Base-by-base conservation (phyloP, 2,329 filamentous ascomycete genomes). In the Penicillium brevicompactum region DNA sequence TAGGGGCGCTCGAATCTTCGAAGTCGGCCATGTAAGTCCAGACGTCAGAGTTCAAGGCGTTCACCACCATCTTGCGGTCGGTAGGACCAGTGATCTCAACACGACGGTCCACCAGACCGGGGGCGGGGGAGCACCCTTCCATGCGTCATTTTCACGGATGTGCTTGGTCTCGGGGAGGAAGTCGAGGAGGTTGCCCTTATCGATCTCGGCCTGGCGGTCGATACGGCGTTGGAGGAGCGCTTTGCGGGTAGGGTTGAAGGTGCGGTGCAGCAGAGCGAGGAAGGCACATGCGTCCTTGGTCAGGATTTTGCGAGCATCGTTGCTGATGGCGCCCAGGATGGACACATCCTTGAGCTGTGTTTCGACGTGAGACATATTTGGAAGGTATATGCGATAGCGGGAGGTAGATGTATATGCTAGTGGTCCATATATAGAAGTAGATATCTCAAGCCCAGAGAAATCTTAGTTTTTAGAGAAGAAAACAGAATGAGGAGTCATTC, bases 11-110 rank as follows among this genome's bases (percentile, higher is more conserved):
- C 6, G 94, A 96, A 76, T 97, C 93, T 79, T 99, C 94, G 65
- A 99, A 96, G 77, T 99, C 94, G 46, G 94, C 94, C 94, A 99
- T 99, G 71, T 97, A 99, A 53, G 93, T 97, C 89, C 90, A 97
- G 22, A 97, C 94, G 70, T 97, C 85, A 44, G 93, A 88, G 77
- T 97, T 99, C 73, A 97, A 73, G 9, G 94, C 94, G 75, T 99
- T 99, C 60, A 97, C 91, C 46, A 97, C 92, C 94, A 99, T 99
- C 84, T 97, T 99, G 65, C 94, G 85, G 78, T 97, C 94, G 6
- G 92, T 97, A 1, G 94, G 94, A 8, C 94, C 94, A 5, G 94
- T 99, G 70, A 97, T 99, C 81, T 99, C 94, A 31, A 97, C 90
- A 58, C 94, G 87, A 63, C 94, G 88, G 80, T 99, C 94, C 43